phyloP scores from a whole-genome alignment of 306 rosid genomes.

The Trichosanthes truncata region DNA sequence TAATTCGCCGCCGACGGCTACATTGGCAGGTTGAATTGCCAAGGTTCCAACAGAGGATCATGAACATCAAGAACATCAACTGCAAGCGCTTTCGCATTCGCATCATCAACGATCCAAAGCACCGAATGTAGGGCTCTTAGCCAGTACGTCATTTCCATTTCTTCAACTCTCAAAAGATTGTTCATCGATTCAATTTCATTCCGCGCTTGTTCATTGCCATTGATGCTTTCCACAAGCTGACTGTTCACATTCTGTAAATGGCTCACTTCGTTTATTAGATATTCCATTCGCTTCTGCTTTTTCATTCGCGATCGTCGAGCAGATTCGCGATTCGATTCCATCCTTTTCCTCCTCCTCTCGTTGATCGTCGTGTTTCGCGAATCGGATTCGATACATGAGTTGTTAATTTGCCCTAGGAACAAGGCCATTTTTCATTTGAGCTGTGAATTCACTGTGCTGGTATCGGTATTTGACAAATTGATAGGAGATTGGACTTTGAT shows the following conservation, averaged over 20 bases:
- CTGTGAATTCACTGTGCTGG: neutral
- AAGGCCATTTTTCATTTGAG: conserved; percentile 27
- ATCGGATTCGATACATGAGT: conserved; percentile 48
- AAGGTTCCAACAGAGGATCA: conserved; percentile 44
- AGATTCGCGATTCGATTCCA: conserved; percentile 84
- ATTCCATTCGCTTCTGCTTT: conserved; percentile 76
- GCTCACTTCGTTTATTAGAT: conserved; percentile 38
- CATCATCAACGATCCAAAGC: conserved; percentile 51
- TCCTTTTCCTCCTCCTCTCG: conserved; percentile 80
- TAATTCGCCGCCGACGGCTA: conserved; percentile 37
- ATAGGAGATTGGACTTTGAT: no score
- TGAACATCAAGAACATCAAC: conserved; percentile 53
- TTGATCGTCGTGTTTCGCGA: conserved; percentile 20
- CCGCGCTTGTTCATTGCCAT: conserved; percentile 33
- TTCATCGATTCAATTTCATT: conserved; percentile 34
- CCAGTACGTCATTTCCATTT: conserved; percentile 46
- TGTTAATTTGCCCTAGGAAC: conserved; percentile 34
- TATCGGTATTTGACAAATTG: neutral
- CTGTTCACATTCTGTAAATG: conserved; percentile 33
- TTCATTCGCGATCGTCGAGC: conserved; percentile 77
- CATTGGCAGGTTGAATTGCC: conserved; percentile 36
- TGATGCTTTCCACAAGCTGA: conserved; percentile 29
- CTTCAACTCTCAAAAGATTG: conserved; percentile 47
- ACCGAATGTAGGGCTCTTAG: conserved; percentile 46
- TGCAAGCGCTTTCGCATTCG: conserved; percentile 42